Evolutionary conservation across 2,329 filamentous ascomycete species (phyloP), one percentile per base, ranked within the genome.

Genomic region (Colletotrichum liaoningense): DNA sequence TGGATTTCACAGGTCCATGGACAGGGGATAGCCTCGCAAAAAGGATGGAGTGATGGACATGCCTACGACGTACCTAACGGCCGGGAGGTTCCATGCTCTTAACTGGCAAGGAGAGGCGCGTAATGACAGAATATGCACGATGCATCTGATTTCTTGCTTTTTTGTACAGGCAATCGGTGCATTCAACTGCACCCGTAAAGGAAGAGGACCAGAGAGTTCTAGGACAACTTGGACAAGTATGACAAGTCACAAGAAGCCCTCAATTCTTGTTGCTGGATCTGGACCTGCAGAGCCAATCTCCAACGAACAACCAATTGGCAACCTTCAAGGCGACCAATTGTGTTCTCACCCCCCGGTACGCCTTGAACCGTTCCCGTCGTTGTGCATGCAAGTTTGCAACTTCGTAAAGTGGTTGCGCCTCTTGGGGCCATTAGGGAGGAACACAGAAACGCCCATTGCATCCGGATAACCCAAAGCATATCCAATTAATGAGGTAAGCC

Each of bases 351-450:
- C 19, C 16, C 42, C 16, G 16, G 16, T 19, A 46, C 19, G 42
- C 42, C 42, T 46, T n/a, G 42, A 9, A 19, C 7, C 7, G 35
- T 42, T 66, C 28, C 67, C 67, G 60, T 70, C 67, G 65, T 70
- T 59, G 42, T 46, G 28, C 42, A 49, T 64, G 35, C 19, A n/a
- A 30, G n/a, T 24, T 24, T 64, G 35, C 19, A n/a, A 30, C 26
- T 24, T 24, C 22, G 42, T 54, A 56, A 46, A 56, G 62, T 64
- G 49, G 49, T 56, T 55, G 62, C 62, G 62, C 46, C 46, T 26
- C 28, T 16, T 52, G 42, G 42, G 35, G 35, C 35, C 35, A 42
- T 33, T 33, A 33, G 33, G 33, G 33, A 33, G 33, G 33, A 33
- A 33, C 11, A 42, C 14, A 42, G 16, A 42, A 46, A 46, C 42